A percentile compares a stretch with the other conserved stretches of the same genome.
These are phyloP conservation scores for Phytophthora parvispora DNA, from an alignment of 352 stramenopile genomes.

Conservation along the genomic window DNA sequence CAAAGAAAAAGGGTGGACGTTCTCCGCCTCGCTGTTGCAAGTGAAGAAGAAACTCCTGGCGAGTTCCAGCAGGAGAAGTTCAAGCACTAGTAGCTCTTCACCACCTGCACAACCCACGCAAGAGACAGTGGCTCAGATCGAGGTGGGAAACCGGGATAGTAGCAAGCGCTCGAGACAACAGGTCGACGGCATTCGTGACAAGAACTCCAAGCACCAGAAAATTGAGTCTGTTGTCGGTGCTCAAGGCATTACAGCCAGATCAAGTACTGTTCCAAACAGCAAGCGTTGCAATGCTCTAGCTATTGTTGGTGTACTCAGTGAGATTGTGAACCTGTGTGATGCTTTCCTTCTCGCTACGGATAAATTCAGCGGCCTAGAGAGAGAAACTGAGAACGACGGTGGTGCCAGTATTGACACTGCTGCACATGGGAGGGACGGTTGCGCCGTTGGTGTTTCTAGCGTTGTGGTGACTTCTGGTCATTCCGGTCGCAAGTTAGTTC, in stretches of 20 bases:
- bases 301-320: not conserved
- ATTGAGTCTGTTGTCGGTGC: not conserved
- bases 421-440: not conserved
- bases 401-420: not conserved
- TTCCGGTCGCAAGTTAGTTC: not conserved
- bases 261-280: not conserved
- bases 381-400: not conserved
- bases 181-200: not conserved
- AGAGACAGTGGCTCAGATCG: not conserved
- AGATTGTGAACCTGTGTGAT: not conserved
- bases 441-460: not conserved
- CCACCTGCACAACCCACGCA: not conserved
- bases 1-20: slow-evolving; percentile 26
- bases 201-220: slow-evolving; percentile 5
- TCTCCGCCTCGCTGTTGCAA: slow-evolving; percentile 8
- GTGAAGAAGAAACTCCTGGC: slow-evolving; percentile 10
- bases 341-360: not conserved
- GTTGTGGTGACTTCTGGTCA: not conserved
- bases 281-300: not conserved
- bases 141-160: not conserved
- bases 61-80: not conserved
- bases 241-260: not conserved
- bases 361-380: not conserved
- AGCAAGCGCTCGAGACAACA: not conserved
- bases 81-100: not conserved